Conservation (phyloP, 495 filamentous ascomycete genomes). For the Xylaria longipes region DNA sequence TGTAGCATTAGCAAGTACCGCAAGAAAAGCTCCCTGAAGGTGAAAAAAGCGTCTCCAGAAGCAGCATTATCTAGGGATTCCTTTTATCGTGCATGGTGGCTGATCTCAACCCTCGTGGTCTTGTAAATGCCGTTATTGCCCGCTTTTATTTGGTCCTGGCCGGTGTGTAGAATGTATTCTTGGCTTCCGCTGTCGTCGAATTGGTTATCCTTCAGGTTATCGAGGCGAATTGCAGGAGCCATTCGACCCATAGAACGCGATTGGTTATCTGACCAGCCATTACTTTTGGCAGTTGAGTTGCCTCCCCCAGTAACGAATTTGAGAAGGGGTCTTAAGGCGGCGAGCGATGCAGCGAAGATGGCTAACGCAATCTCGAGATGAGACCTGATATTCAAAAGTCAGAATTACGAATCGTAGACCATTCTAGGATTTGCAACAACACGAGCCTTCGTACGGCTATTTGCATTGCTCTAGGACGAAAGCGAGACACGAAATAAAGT, state of each 20-base stretch:
- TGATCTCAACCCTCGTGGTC: conserved; percentile 22
- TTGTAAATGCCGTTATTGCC: conserved; percentile 18
- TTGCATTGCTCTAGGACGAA: neutral
- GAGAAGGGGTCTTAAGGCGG: conserved; percentile 13
- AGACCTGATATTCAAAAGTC: conserved; percentile 2
- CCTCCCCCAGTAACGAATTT: conserved; percentile 8
- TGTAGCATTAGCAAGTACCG: neutral
- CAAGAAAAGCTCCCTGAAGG: neutral
- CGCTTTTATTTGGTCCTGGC: neutral
- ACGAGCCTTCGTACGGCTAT: neutral
- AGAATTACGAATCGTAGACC: neutral
- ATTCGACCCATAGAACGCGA: conserved; percentile 3
- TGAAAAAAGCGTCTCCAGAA: neutral
- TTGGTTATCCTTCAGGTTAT: conserved; percentile 15
- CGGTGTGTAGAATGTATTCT: conserved; percentile 15
- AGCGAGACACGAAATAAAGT: neutral
- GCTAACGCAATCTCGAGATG: conserved; percentile 22
- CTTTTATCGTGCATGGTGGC: neutral
- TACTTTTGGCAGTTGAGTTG: neutral
- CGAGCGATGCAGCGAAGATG: conserved; percentile 16
- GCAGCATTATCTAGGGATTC: neutral
- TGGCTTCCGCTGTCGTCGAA: conserved; percentile 7
- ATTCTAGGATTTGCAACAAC: neutral
- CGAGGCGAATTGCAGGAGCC: conserved; percentile 14
- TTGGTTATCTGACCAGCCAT: conserved; percentile 3